phyloP scores from a whole-genome alignment of 2,329 filamentous ascomycete genomes.

The Sarocladium brachiariae region DNA sequence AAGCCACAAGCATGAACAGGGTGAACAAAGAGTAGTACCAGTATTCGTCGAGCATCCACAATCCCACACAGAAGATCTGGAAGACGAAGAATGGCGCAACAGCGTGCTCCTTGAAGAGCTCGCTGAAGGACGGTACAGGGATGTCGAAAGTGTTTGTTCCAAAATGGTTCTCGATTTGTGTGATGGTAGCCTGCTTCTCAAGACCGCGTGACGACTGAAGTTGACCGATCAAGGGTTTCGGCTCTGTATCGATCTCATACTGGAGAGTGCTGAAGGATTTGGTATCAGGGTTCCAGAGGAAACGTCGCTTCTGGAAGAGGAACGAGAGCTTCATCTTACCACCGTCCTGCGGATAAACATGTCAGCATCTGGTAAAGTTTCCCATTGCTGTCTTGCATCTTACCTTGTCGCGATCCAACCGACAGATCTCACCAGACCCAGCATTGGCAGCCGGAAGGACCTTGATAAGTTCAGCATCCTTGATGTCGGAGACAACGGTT shows the following conservation, averaged over 20 bases:
- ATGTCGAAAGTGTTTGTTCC: constrained; percentile 96
- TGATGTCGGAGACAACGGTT: constrained; percentile 59
- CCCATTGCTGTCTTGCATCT: constrained; percentile 13
- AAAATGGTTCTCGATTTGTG: constrained; percentile 83
- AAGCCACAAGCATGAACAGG: constrained; percentile 94
- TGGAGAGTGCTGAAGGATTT: constrained; percentile 74
- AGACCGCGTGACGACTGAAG: constrained; percentile 81
- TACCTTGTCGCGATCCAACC: constrained; percentile 67
- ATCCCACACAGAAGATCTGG: constrained; percentile 94
- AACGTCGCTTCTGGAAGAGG: constrained; percentile 95
- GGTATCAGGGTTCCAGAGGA: constrained; percentile 69
- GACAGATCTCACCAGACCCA: constrained; percentile 81
- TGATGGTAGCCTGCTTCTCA: constrained; percentile 64
- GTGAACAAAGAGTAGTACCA: constrained; percentile 99
- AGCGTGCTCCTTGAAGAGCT: constrained; percentile 96
- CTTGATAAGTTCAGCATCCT: constrained; percentile 81
- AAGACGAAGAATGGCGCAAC: constrained; percentile 99
- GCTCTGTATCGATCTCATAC: constrained; percentile 79
- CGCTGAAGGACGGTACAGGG: constrained; percentile 88
- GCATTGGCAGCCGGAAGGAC: constrained; percentile 86
- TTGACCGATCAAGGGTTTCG: constrained; percentile 67
- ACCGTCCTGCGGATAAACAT: constrained; percentile 53
- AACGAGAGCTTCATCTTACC: constrained; percentile 78
- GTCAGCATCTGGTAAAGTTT: too few species aligned
- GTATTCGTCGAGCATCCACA: constrained; percentile 99